phyloP scores from a whole-genome alignment of 345 rosid genomes.

The Brassica juncea region DNA sequence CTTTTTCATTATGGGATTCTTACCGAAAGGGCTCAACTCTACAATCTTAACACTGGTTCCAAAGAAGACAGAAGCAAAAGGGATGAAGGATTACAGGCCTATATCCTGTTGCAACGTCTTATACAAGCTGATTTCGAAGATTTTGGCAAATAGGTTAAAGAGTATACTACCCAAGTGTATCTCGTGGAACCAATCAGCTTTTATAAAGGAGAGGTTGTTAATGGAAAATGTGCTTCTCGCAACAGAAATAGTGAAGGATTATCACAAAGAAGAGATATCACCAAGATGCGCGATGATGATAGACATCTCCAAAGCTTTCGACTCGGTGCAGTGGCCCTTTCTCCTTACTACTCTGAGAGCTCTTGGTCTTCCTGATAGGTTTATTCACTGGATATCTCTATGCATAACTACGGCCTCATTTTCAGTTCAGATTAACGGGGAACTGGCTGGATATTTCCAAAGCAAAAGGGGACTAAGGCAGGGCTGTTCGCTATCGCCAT shows the following conservation, averaged over 20 bases:
- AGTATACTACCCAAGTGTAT: not conserved
- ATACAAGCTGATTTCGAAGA: not conserved
- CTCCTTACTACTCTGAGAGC: not conserved
- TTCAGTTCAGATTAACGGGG: too few relatives aligned
- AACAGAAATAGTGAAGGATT: not conserved
- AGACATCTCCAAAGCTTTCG: not conserved
- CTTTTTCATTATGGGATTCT: not conserved
- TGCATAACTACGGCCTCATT: too few relatives aligned
- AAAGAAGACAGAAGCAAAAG: not conserved
- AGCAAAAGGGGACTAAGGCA: too few relatives aligned
- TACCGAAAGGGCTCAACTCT: not conserved
- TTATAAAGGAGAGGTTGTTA: not conserved
- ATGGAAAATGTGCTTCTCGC: not conserved
- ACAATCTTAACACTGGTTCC: not conserved
- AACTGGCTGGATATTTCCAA: too few relatives aligned
- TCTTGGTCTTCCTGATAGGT: too few relatives aligned
- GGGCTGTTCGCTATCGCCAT: too few relatives aligned
- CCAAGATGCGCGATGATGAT: not conserved
- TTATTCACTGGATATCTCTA: too few relatives aligned
- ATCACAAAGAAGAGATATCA: not conserved
- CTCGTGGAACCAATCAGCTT: not conserved
- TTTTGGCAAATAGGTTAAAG: not conserved
- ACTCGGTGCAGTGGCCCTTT: not conserved
- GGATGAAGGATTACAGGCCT: not conserved
- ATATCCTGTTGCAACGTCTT: too few relatives aligned